phyloP scores from a whole-genome alignment of 2,329 filamentous ascomycete species.

The Capronia epimyces region DNA sequence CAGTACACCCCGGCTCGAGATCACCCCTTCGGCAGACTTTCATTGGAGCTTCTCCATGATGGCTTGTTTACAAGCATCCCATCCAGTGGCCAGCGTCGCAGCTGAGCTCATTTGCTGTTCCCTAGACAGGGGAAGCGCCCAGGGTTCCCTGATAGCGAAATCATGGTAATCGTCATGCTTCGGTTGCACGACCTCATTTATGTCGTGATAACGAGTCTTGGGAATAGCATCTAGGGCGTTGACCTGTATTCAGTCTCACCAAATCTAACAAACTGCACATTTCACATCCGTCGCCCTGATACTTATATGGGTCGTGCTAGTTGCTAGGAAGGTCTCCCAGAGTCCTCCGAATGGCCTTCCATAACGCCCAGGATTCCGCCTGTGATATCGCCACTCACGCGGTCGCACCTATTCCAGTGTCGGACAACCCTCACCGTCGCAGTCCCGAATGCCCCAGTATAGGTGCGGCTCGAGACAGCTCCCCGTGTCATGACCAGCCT shows the following conservation, averaged over 20 bases:
- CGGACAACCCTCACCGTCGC: slow-evolving; percentile 7
- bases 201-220: background rate
- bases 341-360: slow-evolving; percentile 9
- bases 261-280: background rate
- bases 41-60: slow-evolving; percentile 6
- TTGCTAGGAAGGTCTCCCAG: slow-evolving; percentile 8
- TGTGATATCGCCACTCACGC: slow-evolving; percentile 10
- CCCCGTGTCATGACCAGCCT: slow-evolving; percentile 10
- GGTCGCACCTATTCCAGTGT: background rate
- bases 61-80: background rate
- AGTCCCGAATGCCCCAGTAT: slow-evolving; percentile 8
- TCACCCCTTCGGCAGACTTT: background rate
- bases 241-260: background rate
- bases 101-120: background rate
- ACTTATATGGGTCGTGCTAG: slow-evolving; percentile 16
- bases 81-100: background rate
- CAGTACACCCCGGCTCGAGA: slow-evolving; percentile 5
- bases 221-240: background rate
- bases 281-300: slow-evolving; percentile 7
- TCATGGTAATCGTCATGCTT: slow-evolving; percentile 1
- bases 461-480: slow-evolving; percentile 4
- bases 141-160: background rate
- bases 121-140: background rate
- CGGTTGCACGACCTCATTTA: background rate
- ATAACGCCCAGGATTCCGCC: background rate